Base-by-base conservation (phyloP, 164 flowering plant species). In the Stephania japonica region DNA sequence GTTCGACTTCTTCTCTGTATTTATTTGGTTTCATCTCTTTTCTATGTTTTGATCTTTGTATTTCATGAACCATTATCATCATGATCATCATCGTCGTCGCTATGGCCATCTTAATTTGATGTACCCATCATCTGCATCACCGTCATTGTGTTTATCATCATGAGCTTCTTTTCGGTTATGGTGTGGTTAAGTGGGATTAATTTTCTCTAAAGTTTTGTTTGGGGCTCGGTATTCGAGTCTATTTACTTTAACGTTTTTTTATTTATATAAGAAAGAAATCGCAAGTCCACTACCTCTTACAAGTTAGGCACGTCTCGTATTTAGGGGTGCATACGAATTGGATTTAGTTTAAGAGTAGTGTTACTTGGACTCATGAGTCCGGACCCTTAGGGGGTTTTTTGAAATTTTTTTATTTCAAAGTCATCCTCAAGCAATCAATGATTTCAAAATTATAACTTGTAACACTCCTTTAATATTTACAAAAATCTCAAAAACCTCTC, bases 1-100 rank as follows among this genome's bases (percentile, higher is more conserved):
- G n/a, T 32, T 56, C 68, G 38, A 32, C 41, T 10, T 69, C 19
- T 47, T 44, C 26, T 25, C 38, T 67, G 75, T 73, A 32, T 66
- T 66, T 65, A 49, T 44, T 73, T 59, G 59, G 38, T 32, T 44
- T 7, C 23, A 7, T 59, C 21, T 59, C 7, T 59, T 18, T 56
- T 16, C 4, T 16, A 4, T 16, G 61, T 53, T 56, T 56, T 2
- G n/a, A 56, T 56, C n/a, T 21, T 16, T 56, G 21, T 56, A 21
- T 59, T 59, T 59, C 6, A n/a, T n/a, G 21, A 24, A 59, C 21
- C 64, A 59, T 59, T 23, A 16, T 56, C 63, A 18, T 14, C 63
- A 18, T 56, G 23, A 18, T 56, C 63, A 56, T 56, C 64, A 32
- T 32, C 38, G 38, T 56, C 64, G 4, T 32, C 38, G 38, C 38